phyloP scores from a whole-genome alignment of 768 basidiomycete genomes.

The Auricularia heimuer region DNA sequence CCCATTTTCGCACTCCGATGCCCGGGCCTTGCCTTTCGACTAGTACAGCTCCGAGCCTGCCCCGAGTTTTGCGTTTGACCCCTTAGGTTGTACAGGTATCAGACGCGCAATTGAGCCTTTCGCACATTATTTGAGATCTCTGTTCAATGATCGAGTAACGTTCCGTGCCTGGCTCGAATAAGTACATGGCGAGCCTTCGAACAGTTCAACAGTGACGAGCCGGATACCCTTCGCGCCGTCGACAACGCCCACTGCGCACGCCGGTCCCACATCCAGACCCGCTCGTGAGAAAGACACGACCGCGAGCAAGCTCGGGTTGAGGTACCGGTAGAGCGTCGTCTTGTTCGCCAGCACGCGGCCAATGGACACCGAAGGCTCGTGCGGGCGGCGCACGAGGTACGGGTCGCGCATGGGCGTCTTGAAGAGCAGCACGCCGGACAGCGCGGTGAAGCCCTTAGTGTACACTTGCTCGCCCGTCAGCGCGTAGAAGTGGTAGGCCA shows the following conservation, averaged over 20 bases:
- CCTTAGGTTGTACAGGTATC: no score
- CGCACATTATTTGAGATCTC: no score
- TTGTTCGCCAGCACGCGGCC: constrained; percentile 84
- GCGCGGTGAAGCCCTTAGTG: constrained; percentile 51
- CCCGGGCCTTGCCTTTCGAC: no score
- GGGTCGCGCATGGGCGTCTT: constrained; percentile 40
- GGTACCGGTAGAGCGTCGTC: constrained; percentile 86
- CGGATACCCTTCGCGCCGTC: constrained; percentile 63
- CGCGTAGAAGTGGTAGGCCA: constrained; percentile 67
- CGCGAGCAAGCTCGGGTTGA: constrained; percentile 71
- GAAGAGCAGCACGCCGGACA: constrained; percentile 39
- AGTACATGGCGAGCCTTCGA: no score
- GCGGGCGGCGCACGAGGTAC: constrained; percentile 28
- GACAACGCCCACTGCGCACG: constrained; percentile 63
- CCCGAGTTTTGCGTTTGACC: no score
- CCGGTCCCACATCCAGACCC: constrained; percentile 12
- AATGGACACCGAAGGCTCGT: constrained; percentile 57
- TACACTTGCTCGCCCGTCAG: constrained; percentile 57
- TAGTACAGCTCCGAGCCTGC: no score
- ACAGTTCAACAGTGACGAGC: no score
- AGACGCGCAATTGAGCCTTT: no score
- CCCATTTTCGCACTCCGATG: no score
- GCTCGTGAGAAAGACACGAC: constrained; percentile 42
- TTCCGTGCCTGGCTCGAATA: no score
- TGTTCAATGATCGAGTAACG: no score